These are phyloP conservation scores for Ogataea paraovalis DNA, from an alignment of 805 yeast species.

Conservation along the genomic window DNA sequence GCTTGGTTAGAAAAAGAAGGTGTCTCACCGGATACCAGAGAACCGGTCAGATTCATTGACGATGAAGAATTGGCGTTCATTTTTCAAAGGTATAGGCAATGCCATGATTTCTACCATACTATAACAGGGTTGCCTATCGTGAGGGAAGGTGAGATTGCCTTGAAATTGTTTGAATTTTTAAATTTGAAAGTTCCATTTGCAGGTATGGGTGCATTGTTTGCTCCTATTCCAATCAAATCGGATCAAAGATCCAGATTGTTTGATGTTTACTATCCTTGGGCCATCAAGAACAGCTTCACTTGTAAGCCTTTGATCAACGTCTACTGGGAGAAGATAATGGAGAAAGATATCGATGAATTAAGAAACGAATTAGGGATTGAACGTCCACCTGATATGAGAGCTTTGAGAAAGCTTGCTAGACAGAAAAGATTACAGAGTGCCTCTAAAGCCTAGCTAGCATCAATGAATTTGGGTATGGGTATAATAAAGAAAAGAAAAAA, in stretches of 20 bases:
- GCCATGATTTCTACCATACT: constrained; percentile 96
- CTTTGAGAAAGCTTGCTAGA: constrained; percentile 44
- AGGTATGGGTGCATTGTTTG: constrained; percentile 85
- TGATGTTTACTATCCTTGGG: constrained; percentile 85
- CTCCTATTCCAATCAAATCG: constrained; percentile 70
- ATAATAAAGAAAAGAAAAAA: no score
- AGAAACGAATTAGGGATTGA: constrained; percentile 69
- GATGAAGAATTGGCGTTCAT: constrained; percentile 89
- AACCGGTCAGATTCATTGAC: constrained; percentile 80
- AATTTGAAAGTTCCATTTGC: constrained; percentile 95
- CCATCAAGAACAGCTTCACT: constrained; percentile 63
- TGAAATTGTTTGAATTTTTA: constrained; percentile 87
- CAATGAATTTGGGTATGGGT: no score
- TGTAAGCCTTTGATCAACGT: constrained; percentile 80
- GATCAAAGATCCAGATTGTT: constrained; percentile 61
- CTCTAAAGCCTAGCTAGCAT: no score
- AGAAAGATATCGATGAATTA: constrained; percentile 66
- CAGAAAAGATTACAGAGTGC: constrained; percentile 7
- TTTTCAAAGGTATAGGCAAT: constrained; percentile 91
- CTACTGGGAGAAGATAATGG: constrained; percentile 85
- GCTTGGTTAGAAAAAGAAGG: constrained; percentile 83
- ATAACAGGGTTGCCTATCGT: constrained; percentile 85
- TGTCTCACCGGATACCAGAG: constrained; percentile 90
- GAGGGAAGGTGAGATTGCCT: constrained; percentile 94
- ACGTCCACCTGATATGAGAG: constrained; percentile 76